These are phyloP conservation scores for Neonectria punicea DNA, from an alignment of 2,329 filamentous ascomycete species.

Conservation along the genomic window DNA sequence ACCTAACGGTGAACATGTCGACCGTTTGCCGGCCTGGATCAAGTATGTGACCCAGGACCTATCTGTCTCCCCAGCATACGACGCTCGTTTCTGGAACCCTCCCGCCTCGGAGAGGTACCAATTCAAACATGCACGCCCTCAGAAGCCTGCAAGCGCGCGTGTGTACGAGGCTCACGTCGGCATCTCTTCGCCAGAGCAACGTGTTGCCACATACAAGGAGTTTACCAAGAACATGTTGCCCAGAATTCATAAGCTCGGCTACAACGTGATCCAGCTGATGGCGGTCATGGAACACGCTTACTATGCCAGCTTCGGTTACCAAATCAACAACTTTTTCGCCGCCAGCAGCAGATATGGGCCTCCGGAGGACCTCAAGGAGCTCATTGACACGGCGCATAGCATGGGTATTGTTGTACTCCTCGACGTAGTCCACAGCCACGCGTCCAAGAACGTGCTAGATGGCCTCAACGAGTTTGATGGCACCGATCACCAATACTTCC, in stretches of 20 bases:
- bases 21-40: conserved; percentile 96
- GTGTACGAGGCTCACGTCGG: conserved; percentile 99
- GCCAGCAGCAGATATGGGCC: conserved; percentile 94
- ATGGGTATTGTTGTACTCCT: conserved; percentile 91
- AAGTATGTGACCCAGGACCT: conserved; percentile 96
- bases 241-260: conserved; percentile 88
- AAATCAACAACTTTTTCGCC: conserved; percentile 98
- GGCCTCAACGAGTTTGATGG: conserved; percentile 97
- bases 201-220: conserved; percentile 95
- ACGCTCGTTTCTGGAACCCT: conserved; percentile 97
- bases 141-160: conserved; percentile 85
- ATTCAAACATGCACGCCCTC: conserved; percentile 85
- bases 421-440: conserved; percentile 97
- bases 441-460: conserved; percentile 96
- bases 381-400: conserved; percentile 93
- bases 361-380: conserved; percentile 94
- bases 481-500: conserved; percentile 95
- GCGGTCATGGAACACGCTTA: conserved; percentile 99
- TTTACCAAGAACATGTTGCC: conserved; percentile 94
- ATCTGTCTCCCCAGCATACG: conserved; percentile 88
- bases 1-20: conserved; percentile 81
- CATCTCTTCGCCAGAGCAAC: conserved; percentile 90
- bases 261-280: conserved; percentile 99
- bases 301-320: conserved; percentile 98
- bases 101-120: conserved; percentile 78